Evolutionary conservation across 768 basidiomycete genomes (phyloP).

Genomic region (Tricholoma furcatifolium): DNA sequence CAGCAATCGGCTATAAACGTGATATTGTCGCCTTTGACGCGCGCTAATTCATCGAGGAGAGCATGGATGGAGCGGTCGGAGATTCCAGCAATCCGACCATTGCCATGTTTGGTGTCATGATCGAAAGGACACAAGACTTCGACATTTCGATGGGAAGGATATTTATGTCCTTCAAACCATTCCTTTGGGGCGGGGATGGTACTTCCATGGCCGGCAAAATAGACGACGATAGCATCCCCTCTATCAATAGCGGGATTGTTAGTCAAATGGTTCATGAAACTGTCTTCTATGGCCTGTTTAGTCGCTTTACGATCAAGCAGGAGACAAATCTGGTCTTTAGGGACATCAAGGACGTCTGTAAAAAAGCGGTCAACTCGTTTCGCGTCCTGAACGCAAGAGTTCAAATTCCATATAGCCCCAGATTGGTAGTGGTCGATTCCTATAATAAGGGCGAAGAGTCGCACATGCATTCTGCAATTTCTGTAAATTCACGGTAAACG

Average conservation of each 20-base stretch:
- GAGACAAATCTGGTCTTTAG: conserved; percentile 53
- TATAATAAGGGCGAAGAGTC: conserved; percentile 64
- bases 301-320: conserved; percentile 61
- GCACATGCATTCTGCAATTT: conserved; percentile 25
- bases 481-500: no score
- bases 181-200: conserved; percentile 51
- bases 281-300: conserved; percentile 57
- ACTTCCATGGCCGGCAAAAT: conserved; percentile 77
- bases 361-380: conserved; percentile 59
- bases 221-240: conserved; percentile 66
- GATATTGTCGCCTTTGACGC: conserved; percentile 66
- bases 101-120: conserved; percentile 48
- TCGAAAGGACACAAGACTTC: conserved; percentile 69
- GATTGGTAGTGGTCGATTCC: conserved; percentile 73
- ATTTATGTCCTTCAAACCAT: conserved; percentile 41
- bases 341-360: conserved; percentile 52
- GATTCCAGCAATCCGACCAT: conserved; percentile 57
- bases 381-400: conserved; percentile 66
- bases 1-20: conserved; percentile 67
- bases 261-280: conserved; percentile 59
- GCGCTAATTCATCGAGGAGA: conserved; percentile 55
- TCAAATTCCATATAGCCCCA: conserved; percentile 61
- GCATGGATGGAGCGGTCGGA: conserved; percentile 65
- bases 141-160: conserved; percentile 32
- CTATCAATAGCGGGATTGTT: conserved; percentile 57